These are phyloP conservation scores for Chrysochromulina parva DNA, from an alignment of 78 protist species.

Conservation along the genomic window DNA sequence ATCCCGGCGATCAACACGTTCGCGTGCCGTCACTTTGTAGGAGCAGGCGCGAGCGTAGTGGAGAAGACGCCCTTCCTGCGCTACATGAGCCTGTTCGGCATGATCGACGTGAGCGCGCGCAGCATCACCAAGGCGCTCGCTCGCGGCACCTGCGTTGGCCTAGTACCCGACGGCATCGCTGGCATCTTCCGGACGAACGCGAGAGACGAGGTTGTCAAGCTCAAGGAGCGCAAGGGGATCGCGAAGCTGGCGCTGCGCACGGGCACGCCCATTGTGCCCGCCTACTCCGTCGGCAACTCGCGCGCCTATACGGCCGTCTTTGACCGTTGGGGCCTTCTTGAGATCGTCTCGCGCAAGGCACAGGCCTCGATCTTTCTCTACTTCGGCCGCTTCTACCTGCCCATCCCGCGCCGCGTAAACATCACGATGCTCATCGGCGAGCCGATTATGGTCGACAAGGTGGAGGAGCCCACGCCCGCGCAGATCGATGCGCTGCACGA, in stretches of 20 bases:
- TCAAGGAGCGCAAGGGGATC: neutral
- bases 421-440: constrained; percentile 2
- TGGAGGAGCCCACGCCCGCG: neutral
- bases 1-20: constrained; percentile 5
- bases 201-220: neutral
- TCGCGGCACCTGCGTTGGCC: neutral
- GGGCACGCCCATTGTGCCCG: constrained; percentile 17
- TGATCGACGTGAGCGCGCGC: neutral
- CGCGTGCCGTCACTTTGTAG: neutral
- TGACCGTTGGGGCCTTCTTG: neutral
- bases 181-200: neutral
- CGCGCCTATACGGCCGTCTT: neutral
- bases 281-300: constrained; percentile 18
- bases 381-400: constrained; percentile 16
- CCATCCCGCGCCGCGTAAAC: neutral
- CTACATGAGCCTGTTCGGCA: neutral
- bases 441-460: neutral
- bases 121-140: neutral
- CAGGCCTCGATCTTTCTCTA: neutral
- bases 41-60: neutral
- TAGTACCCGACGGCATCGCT: constrained; percentile 32
- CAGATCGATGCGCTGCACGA: constrained; percentile 8
- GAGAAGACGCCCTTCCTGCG: neutral
- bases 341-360: neutral
- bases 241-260: constrained; percentile 30